Base-by-base conservation (phyloP, 805 yeast species). In the Suhomyces faveliae region DNA sequence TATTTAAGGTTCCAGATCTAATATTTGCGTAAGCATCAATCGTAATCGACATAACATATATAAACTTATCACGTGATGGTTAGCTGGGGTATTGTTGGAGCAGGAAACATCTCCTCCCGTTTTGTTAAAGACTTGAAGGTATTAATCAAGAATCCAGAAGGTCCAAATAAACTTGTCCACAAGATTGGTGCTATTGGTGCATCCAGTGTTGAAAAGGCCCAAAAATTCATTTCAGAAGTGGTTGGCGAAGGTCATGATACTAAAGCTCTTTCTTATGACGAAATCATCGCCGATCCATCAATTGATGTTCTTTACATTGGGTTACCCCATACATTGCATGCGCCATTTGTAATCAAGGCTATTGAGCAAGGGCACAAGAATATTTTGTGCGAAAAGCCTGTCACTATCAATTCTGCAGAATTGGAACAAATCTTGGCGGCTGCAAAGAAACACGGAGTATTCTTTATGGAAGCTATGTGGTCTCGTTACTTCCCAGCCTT, bases 401-500 rank as follows among this genome's bases (percentile, higher is more conserved):
- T 79, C 53, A 73, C 81, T 2, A 70, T 80, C 43, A 79, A 78
- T 51, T 63, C 61, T 3, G 60, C 60, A 17, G 81, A 80, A 47
- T 70, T 79, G 5, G 53, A 62, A 23, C 74, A 68, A 35, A 56
- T 80, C 9, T 60, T 71, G 42, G 65, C 58, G 1, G 65, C 72
- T 40, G 85, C 85, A 3, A 64, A 66, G 53, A 50, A 59, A 46
- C 71, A 73, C 58, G 65, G 68, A 1, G 56, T 71, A 42, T 79
- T 76, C 50, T 62, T 81, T 30, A 76, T 81, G 83, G 87, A 81
- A 59, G 86, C 79, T 4, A 73, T 78, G 45, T 79, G 84, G 84
- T 73, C 83, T 4, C 67, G 81, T 42, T 78, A 74, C 52, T 75
- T 78, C 65, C 85, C 85, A 2, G 50, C 77, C 3, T 52, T 49